A percentile compares a stretch with the other conserved stretches of the same genome.
phyloP scores from a whole-genome alignment of 1,139 yeast species.

The Saccharomyces hybrid region DNA sequence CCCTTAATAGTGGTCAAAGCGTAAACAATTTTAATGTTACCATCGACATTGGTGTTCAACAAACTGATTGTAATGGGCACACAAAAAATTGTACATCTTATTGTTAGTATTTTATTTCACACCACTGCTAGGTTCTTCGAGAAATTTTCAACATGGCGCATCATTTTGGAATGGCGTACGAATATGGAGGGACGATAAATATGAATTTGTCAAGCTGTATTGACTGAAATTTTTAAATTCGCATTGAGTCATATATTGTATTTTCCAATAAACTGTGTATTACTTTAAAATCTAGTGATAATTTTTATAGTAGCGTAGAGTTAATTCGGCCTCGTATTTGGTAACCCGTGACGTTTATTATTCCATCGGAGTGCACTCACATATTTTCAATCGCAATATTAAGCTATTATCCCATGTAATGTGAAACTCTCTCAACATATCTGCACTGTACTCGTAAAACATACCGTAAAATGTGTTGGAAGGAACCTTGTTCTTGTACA shows the following conservation, averaged over 20 bases:
- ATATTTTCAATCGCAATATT: neutral
- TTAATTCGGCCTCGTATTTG: neutral
- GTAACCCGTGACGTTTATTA: neutral
- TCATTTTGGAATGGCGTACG: neutral
- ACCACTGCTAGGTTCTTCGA: neutral
- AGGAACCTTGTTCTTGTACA: conserved; percentile 97
- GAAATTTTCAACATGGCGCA: neutral
- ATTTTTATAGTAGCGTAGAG: neutral
- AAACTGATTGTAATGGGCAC: conserved; percentile 47
- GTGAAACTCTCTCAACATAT: neutral
- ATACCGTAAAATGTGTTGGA: conserved; percentile 99
- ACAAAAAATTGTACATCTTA: neutral
- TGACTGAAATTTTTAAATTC: neutral
- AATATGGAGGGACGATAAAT: neutral
- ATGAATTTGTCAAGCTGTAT: neutral
- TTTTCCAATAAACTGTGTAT: neutral
- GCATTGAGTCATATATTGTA: neutral
- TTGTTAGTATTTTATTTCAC: neutral
- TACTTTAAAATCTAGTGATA: neutral
- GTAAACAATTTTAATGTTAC: conserved; percentile 99
- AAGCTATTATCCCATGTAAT: neutral
- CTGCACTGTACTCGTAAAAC: conserved; percentile 32
- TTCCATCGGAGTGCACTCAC: neutral
- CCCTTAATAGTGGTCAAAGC: conserved; percentile 99
- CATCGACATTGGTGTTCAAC: conserved; percentile 99